Evolutionary conservation across 805 yeast genomes (phyloP), one percentile per base, ranked within the genome.

Genomic region (Suhomyces pyralidae): DNA sequence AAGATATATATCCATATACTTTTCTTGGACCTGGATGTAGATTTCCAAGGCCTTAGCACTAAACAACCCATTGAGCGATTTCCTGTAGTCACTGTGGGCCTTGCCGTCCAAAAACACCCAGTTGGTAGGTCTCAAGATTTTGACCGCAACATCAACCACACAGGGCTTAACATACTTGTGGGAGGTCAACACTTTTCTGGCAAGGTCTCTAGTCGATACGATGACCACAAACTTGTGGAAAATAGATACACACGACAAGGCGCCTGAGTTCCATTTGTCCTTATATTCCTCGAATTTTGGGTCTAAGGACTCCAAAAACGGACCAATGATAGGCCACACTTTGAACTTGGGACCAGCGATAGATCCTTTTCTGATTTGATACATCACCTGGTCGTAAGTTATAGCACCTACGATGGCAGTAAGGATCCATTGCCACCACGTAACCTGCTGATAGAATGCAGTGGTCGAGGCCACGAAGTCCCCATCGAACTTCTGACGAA

Each of bases 51-150:
- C 97, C 58, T 81, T 78, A 57, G 83, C 83, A 14, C 96, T 86
- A 74, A 94, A 94, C 54, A 94, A 78, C 6, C 96, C 96, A 68
- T 94, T 93, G 66, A 94, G 77, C 12, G 94, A 85, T 69, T 84
- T 85, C 73, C 99, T 85, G 74, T 93, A 94, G 71, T 94, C 99
- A 53, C 85, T 83, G 64, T 94, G 99, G 32, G 85, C 96, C 74
- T 91, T 91, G 61, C 99, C 99, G 66, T 94, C 99, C 64, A 91
- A 74, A 70, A 94, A 94, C 36, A 94, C 99, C 99, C 99, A 94
- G 77, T 93, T 94, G 45, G 93, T 80, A 46, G 98, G 97, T 72
- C 98, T 84, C 64, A 94, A 77, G 59, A 94, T 90, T 73, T 94
- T 94, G 57, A 85, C 80, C 19, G 99, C 99, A 51, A 91, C 98